A percentile compares a stretch with the other conserved stretches of the same genome.
phyloP scores from a whole-genome alignment of 352 stramenopile species.

The Blastocystis sp. region DNA sequence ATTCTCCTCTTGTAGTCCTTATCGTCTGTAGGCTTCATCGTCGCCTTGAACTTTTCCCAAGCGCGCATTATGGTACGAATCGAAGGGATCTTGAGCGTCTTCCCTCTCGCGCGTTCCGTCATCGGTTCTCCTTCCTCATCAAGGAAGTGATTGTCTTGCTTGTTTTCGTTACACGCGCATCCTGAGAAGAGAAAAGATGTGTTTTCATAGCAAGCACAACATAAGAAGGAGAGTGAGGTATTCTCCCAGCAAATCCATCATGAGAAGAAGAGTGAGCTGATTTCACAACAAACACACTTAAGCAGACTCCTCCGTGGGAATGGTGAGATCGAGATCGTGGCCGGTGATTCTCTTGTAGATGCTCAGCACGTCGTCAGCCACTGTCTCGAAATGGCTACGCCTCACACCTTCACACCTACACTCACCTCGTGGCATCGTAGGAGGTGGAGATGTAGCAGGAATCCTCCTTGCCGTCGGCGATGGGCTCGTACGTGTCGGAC shows the following conservation, averaged over 20 bases:
- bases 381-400: conserved; percentile 90
- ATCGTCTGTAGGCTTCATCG: conserved; percentile 50
- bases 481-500: conserved; percentile 88
- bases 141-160: too few relatives aligned
- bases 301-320: conserved; percentile 11
- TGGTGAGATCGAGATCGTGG: conserved; percentile 90
- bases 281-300: background rate
- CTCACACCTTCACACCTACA: conserved; percentile 16
- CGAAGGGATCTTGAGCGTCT: background rate
- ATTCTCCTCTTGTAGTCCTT: conserved; percentile 49
- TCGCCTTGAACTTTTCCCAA: conserved; percentile 59
- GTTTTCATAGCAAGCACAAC: too few relatives aligned
- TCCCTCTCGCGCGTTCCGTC: background rate
- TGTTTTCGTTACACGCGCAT: too few relatives aligned
- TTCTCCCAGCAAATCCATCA: too few relatives aligned
- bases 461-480: conserved; percentile 84
- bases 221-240: too few relatives aligned
- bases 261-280: too few relatives aligned
- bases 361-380: conserved; percentile 90
- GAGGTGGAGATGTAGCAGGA: conserved; percentile 96
- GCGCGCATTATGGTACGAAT: conserved; percentile 23
- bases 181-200: too few relatives aligned
- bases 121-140: background rate
- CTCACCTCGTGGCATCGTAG: conserved; percentile 82
- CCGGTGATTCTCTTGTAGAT: conserved; percentile 96